A percentile compares a stretch with the other conserved stretches of the same genome.
These are phyloP conservation scores for Helenozyma rhizophorensis DNA, from an alignment of 805 yeast species.

Conservation along the genomic window DNA sequence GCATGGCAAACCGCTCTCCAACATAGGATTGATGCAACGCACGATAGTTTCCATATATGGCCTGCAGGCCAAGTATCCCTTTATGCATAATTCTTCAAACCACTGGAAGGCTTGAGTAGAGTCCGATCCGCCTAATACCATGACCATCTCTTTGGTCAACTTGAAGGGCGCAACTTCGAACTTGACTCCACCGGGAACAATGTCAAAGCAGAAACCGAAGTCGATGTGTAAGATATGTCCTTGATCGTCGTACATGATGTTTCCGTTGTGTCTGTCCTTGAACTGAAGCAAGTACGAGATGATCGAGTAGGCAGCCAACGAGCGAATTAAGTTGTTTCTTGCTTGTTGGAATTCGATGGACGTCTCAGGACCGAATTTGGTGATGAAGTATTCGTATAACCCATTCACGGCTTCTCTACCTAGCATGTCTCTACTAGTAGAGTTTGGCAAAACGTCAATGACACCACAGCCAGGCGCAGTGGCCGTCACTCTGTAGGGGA, in stretches of 20 bases:
- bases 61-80: conserved; percentile 84
- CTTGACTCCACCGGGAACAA: conserved; percentile 97
- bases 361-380: conserved; percentile 93
- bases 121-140: conserved; percentile 89
- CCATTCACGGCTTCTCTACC: conserved; percentile 99
- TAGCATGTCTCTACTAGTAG: conserved; percentile 94
- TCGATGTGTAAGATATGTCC: conserved; percentile 96
- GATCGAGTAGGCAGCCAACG: conserved; percentile 91
- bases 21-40: conserved; percentile 86
- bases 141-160: conserved; percentile 92
- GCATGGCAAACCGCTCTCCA: conserved; percentile 93
- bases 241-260: conserved; percentile 90
- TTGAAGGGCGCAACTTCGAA: conserved; percentile 99
- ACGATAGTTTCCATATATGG: conserved; percentile 84
- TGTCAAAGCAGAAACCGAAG: conserved; percentile 97
- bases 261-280: conserved; percentile 98
- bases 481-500: conserved; percentile 93
- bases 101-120: conserved; percentile 83
- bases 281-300: conserved; percentile 87
- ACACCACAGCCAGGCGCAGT: conserved; percentile 99
- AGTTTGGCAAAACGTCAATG: conserved; percentile 93
- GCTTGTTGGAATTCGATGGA: conserved; percentile 88
- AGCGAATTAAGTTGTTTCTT: conserved; percentile 85
- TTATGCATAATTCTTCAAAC: conserved; percentile 94
- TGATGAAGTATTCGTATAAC: conserved; percentile 81